Conservation (phyloP, 2,329 filamentous ascomycete species). For the Annulohypoxylon truncatum region DNA sequence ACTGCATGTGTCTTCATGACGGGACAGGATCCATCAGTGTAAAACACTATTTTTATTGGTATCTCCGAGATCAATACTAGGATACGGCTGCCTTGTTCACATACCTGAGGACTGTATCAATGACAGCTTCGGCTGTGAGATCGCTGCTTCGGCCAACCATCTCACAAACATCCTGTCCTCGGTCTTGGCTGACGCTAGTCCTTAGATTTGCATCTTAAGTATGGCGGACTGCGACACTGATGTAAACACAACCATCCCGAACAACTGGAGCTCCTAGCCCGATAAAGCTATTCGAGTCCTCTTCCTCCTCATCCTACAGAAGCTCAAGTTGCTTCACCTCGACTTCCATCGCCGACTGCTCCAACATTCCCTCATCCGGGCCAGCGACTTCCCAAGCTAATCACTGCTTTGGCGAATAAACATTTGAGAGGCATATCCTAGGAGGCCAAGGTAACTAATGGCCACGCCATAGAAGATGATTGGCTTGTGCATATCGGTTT, state of each 20-base stretch:
- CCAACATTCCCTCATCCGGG: constrained; percentile 45
- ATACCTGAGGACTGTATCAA: constrained; percentile 39
- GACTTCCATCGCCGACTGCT: constrained; percentile 39
- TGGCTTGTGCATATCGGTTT: constrained; percentile 44
- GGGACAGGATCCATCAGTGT: constrained; percentile 7
- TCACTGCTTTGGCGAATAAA: constrained; percentile 40
- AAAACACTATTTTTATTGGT: constrained; percentile 34
- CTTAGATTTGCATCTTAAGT: constrained; percentile 16
- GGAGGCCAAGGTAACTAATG: constrained; percentile 44
- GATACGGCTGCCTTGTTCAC: constrained; percentile 40
- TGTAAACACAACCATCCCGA: constrained; percentile 31
- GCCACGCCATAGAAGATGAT: constrained; percentile 44
- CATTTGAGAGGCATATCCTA: constrained; percentile 48
- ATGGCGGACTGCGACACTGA: constrained; percentile 29
- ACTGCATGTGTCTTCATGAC: background rate
- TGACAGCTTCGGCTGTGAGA: constrained; percentile 32
- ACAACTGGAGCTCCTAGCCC: constrained; percentile 37
- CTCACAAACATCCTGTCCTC: constrained; percentile 35
- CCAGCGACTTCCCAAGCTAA: constrained; percentile 38
- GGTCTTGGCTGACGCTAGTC: constrained; percentile 32
- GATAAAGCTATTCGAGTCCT: constrained; percentile 36
- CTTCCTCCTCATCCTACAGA: constrained; percentile 20
- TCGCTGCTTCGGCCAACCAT: constrained; percentile 40
- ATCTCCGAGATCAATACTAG: constrained; percentile 33
- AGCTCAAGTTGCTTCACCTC: constrained; percentile 29